Evolutionary conservation across 176 grass and related monocot species (phyloP), one percentile per base, ranked within the genome.

Genomic region (Saccharum officinarum): DNA sequence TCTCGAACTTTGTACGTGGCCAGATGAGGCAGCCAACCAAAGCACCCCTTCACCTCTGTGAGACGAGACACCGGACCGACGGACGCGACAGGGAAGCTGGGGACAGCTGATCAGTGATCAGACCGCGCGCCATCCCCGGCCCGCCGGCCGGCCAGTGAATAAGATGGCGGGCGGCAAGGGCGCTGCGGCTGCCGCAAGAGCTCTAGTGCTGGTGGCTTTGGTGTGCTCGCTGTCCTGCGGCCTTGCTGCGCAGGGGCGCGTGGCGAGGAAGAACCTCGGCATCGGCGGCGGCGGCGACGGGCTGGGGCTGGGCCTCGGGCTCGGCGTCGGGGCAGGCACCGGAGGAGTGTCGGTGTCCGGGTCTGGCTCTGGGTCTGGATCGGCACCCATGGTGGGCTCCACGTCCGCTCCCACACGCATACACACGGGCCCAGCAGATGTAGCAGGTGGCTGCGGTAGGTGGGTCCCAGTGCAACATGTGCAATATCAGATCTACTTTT

Each of bases 261-360:
- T 81, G 9, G 84, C 71, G 23, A 77, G 92, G 81, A 94, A 89
- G 79, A 64, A 46, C 44, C 92, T 94, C 36, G 80, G 85, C 33
- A 18, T 92, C 3, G 78, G 50, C 36, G 73, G 83, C 22, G 57
- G 67, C 16, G 16, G 37, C 16, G 13, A 50, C 33, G 64, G 85
- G 12, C 71, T 65, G 2, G 7, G 87, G 79, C 1, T 7, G 1
- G 92, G 90, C 18, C 71, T 92, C 0, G 92, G 93, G 1, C 37
- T 80, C 0, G 79, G 88, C 1, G 1, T 83, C 0, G 85, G 82
- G 11, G 72, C 31, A 10, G 77, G 80, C 42, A 87, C 83, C 0
- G 83, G 73, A 25, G 82, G 84, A 0, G 87, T 77, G 4, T 94
- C 88, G 0, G 92, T 38, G 5, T 97, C 89, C 0, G 88, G 66